Evolutionary conservation across 2,329 filamentous ascomycete species (phyloP), one percentile per base, ranked within the genome.

Genomic region (Oidium heveae): DNA sequence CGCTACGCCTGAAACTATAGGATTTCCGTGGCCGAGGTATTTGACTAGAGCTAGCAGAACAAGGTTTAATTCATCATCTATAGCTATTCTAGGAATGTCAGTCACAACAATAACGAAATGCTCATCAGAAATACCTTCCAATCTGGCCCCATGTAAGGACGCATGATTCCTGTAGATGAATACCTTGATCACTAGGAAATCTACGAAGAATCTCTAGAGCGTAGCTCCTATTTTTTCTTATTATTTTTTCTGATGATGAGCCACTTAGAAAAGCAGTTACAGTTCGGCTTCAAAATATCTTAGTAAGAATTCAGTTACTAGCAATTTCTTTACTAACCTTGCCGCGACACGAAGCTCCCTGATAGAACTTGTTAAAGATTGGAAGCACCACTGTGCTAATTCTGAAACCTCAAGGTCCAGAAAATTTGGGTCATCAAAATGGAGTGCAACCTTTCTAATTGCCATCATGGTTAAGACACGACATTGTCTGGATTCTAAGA

Each of bases 141-240:
- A 94, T 72, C 63, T 86, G 82, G n/a, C 84, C 83, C 76, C 89
- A 87, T 15, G 85, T 83, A 67, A 91, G 71, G 56, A 96, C 82
- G 59, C 85, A 81, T 18, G 86, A 88, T 66, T 96, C 89, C 53
- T 87, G 81, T 47, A 88, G 69, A 57, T 79, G 73, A 5, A 79
- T 67, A 8, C 77, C 71, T 54, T 79, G 76, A 56, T 53, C 51
- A 24, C 12, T 22, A 0, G 83, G 85, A 12, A 93, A 71, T 4
- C 72, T 76, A 58, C 80, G 81, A 10, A 96, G 70, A 60, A 84
- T 76, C 33, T 82, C 76, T 7, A 95, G 71, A 1, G 77, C 76
- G 55, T 78, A 76, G 52, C 80, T 74, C 55, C 84, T 76, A 61
- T 95, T 91, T 55, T 72, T 61, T 55, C 53, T 59, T 18, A 37